phyloP scores from a whole-genome alignment of 805 yeast species.

The Saturnispora besseyi region DNA sequence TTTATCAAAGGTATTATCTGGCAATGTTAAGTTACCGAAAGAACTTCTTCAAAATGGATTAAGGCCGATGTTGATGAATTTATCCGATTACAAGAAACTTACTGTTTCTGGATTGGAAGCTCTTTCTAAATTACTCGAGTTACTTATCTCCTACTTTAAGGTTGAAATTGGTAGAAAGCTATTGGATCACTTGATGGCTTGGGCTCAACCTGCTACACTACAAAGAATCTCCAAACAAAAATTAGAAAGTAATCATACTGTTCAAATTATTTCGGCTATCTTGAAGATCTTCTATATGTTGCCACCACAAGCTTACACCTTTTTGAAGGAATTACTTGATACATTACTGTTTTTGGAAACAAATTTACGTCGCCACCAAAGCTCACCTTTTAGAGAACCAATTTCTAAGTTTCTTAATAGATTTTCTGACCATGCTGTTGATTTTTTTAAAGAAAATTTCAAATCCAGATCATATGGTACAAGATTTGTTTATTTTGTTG shows the following conservation, averaged over 20 bases:
- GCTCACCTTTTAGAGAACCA: conserved; percentile 87
- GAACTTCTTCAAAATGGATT: conserved; percentile 92
- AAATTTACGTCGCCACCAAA: conserved; percentile 72
- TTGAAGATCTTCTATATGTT: conserved; percentile 83
- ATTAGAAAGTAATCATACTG: conserved; percentile 68
- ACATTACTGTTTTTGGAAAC: conserved; percentile 74
- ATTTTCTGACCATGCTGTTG: conserved; percentile 65
- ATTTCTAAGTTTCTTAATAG: conserved; percentile 78
- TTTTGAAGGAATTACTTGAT: conserved; percentile 76
- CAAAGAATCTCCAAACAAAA: conserved; percentile 73
- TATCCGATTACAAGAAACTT: conserved; percentile 86
- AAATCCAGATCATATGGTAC: conserved; percentile 56
- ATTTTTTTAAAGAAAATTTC: conserved; percentile 60
- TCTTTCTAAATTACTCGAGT: conserved; percentile 72
- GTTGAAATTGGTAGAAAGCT: conserved; percentile 94
- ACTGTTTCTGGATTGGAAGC: conserved; percentile 90
- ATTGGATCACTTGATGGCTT: conserved; percentile 87
- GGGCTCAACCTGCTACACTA: conserved; percentile 81
- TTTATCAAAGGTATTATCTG: conserved; percentile 70
- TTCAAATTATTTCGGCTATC: conserved; percentile 82
- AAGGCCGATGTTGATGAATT: conserved; percentile 89
- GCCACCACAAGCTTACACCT: conserved; percentile 88
- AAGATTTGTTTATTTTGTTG: conserved; percentile 58
- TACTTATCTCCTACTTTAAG: conserved; percentile 85
- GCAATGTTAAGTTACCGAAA: conserved; percentile 83